Evolutionary conservation across 1,284 basidiomycete species (phyloP).

Genomic region (Megacollybia platyphylla): DNA sequence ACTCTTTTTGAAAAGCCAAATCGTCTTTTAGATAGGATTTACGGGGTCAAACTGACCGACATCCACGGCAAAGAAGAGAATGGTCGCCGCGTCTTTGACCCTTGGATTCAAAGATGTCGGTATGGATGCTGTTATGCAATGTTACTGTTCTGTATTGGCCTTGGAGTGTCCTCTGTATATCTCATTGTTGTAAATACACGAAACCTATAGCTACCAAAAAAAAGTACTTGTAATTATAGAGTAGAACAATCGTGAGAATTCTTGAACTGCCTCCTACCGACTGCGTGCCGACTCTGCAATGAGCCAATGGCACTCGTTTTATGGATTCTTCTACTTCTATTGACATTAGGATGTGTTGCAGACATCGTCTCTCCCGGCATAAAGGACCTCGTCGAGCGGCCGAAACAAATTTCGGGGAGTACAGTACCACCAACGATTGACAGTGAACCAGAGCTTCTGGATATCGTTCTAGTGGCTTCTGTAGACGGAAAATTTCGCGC

Average conservation of each 20-base stretch:
- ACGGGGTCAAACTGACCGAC: constrained; percentile 25
- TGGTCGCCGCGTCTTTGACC: constrained; percentile 30
- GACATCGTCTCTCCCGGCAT: neutral
- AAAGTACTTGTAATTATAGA: neutral
- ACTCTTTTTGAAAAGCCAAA: constrained; percentile 16
- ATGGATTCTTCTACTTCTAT: neutral
- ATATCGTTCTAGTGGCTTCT: constrained; percentile 74
- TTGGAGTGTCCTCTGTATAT: constrained; percentile 22
- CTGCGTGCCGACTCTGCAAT: neutral
- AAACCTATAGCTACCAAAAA: neutral
- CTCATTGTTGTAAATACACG: constrained; percentile 18
- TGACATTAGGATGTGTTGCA: neutral
- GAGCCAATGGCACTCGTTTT: constrained; percentile 1
- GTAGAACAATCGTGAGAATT: too few species aligned
- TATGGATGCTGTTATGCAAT: constrained; percentile 31
- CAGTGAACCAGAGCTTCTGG: constrained; percentile 48
- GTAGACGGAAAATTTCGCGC: constrained; percentile 89
- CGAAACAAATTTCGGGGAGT: neutral
- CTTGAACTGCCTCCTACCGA: neutral
- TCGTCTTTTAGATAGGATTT: constrained; percentile 23
- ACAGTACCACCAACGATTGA: neutral
- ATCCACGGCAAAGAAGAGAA: constrained; percentile 25
- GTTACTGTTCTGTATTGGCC: constrained; percentile 20
- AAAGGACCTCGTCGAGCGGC: neutral
- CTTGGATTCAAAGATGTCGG: constrained; percentile 34